Conservation (phyloP, 163 green algal genomes). For the Chlorella variabilis region DNA sequence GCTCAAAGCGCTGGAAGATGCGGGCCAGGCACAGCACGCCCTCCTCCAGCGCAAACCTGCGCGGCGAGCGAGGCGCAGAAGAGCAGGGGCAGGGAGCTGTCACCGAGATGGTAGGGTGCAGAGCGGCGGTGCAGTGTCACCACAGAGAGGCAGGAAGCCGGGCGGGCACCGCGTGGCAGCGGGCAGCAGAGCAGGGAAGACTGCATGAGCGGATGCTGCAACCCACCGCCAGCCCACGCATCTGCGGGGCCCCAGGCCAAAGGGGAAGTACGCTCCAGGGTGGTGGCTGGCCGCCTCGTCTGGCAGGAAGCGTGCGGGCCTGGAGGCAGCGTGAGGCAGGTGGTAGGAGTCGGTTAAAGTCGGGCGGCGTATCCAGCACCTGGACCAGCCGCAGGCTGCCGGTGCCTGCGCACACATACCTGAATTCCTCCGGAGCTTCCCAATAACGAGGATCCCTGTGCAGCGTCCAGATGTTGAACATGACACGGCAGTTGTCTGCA, state of each 20-base stretch:
- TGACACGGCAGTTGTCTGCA: neutral
- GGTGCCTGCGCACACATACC: too few relatives aligned
- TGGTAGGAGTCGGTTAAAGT: too few relatives aligned
- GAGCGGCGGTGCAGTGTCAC: neutral
- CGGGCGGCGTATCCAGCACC: too few relatives aligned
- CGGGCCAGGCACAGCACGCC: conserved; percentile 26
- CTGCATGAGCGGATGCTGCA: too few relatives aligned
- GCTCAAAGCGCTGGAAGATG: conserved; percentile 12
- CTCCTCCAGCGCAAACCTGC: conserved; percentile 25
- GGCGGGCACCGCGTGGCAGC: too few relatives aligned
- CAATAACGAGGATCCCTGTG: neutral
- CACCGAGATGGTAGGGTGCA: too few relatives aligned
- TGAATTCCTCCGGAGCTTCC: neutral
- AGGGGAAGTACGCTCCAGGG: conserved; percentile 8
- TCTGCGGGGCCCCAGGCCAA: conserved; percentile 18
- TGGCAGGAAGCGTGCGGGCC: conserved; percentile 14
- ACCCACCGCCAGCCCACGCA: conserved; percentile 17
- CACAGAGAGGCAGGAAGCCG: too few relatives aligned
- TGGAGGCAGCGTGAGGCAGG: too few relatives aligned
- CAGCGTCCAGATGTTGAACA: conserved; percentile 20
- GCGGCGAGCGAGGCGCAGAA: neutral
- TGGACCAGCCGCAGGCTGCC: too few relatives aligned
- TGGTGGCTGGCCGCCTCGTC: neutral
- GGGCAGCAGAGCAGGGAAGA: too few relatives aligned
- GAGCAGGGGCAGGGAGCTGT: too few relatives aligned